Evolutionary conservation across 2,329 filamentous ascomycete genomes (phyloP), one percentile per base, ranked within the genome.

Genomic region (Botrytis byssoidea): DNA sequence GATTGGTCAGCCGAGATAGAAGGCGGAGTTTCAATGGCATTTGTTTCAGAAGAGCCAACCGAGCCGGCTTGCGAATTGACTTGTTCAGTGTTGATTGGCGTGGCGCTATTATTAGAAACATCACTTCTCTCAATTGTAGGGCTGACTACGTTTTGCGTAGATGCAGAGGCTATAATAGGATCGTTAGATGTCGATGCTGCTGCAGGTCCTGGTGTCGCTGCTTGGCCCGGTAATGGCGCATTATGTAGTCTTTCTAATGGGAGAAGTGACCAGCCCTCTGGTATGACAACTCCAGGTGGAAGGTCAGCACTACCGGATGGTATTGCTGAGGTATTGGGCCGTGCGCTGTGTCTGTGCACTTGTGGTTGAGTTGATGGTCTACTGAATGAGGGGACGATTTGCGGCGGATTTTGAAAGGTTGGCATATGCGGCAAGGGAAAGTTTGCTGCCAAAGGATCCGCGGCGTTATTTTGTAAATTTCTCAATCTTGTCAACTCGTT

Each of bases 401-500:
- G 70, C 35, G 46, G 61, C 25, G 57, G 35, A 25, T 35, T 51
- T 7, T 66, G 48, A 59, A 57, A 42, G 25, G 40, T 67, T 65
- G 55, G 64, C 18, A 76, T 20, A 64, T 74, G 77, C 46, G 80
- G 78, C 42, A 82, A 74, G 74, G 79, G 77, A 42, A 77, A 74
- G 65, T 81, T 75, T 67, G 75, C 73, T 65, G 76, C 75, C 65
- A 75, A 69, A 40, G 76, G 74, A 68, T 79, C 78, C 55, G 51
- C 42, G 60, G 65, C 73, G 69, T 76, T 78, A 67, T 74, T 76
- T 73, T 77, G 81, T 76, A 74, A 80, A 37, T 73, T 73, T 68
- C 91, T 89, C 71, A 95, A 84, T 74, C 91, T 87, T 48, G 88
- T 85, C 68, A 96, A 81, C 80, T 96, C 93, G 32, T 84, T 83